Evolutionary conservation across 2,329 filamentous ascomycete species (phyloP).

Genomic region (Ophiostoma novo-ulmi): DNA sequence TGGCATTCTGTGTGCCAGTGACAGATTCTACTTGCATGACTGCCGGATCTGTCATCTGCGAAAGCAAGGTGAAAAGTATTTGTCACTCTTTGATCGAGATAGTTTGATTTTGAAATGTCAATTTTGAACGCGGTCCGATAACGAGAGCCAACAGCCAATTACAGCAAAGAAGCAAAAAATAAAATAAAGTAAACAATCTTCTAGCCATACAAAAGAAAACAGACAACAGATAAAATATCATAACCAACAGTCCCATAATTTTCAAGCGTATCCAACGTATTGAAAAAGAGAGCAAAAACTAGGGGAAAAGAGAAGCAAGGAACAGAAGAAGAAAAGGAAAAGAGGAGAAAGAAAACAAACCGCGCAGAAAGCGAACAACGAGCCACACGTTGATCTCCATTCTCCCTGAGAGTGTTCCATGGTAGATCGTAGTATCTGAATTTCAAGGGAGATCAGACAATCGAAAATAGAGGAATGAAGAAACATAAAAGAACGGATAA

Average conservation of each 20-base stretch:
- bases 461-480: neutral
- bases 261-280: neutral
- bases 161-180: neutral
- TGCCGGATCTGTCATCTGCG: neutral
- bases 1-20: neutral
- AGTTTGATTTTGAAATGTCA: neutral
- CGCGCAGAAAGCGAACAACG: neutral
- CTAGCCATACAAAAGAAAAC: neutral
- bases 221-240: neutral
- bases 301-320: neutral
- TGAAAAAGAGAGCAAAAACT: neutral
- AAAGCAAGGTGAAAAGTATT: neutral
- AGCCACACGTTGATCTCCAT: neutral
- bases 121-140: neutral
- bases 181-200: neutral
- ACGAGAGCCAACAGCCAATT: neutral
- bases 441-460: neutral
- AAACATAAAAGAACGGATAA: neutral
- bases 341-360: neutral
- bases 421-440: neutral
- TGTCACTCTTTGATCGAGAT: neutral
- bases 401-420: neutral
- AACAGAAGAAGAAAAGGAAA: neutral
- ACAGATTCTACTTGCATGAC: neutral
- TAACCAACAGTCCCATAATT: neutral